A percentile compares a stretch with the other conserved stretches of the same genome.
These are phyloP conservation scores for Plantago major DNA, from an alignment of 257 asterid species.

Conservation along the genomic window DNA sequence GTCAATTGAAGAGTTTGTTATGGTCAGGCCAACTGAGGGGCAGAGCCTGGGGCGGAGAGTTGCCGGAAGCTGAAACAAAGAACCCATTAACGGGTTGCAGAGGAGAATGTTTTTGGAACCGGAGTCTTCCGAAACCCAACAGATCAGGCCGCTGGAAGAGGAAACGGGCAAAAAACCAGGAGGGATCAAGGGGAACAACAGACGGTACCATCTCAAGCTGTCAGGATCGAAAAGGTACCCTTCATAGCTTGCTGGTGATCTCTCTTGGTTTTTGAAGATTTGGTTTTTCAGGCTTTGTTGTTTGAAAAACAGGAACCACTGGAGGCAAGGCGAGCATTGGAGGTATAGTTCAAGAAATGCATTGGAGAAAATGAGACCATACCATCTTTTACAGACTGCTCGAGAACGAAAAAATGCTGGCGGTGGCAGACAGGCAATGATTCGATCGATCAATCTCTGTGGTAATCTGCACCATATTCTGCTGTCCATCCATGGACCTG, in stretches of 20 bases:
- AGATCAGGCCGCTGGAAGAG: conserved; percentile 67
- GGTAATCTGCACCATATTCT: conserved; percentile 89
- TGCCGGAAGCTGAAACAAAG: conserved; percentile 60
- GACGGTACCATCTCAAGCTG: conserved; percentile 52
- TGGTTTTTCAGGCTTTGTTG: conserved; percentile 42
- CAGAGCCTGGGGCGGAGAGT: conserved; percentile 74
- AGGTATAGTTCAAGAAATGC: conserved; percentile 64
- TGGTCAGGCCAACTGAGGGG: conserved; percentile 66
- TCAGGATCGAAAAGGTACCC: conserved; percentile 72
- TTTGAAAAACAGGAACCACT: conserved; percentile 79
- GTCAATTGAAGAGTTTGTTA: conserved; percentile 63
- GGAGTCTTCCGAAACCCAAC: conserved; percentile 77
- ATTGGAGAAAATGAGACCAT: conserved; percentile 59
- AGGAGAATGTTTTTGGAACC: conserved; percentile 75
- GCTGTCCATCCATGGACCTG: conserved; percentile 61
- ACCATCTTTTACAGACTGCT: conserved; percentile 83
- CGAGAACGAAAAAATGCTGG: conserved; percentile 84
- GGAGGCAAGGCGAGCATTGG: conserved; percentile 49
- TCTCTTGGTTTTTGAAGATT: conserved; percentile 28
- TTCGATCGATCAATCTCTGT: conserved; percentile 56
- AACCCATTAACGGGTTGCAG: conserved; percentile 54
- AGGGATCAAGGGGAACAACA: conserved; percentile 58
- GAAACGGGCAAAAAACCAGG: conserved; percentile 67
- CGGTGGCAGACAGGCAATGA: conserved; percentile 72
- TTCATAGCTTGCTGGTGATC: conserved; percentile 26